phyloP scores from a whole-genome alignment of 352 stramenopile genomes.

The Globisporangium paroecandrum region DNA sequence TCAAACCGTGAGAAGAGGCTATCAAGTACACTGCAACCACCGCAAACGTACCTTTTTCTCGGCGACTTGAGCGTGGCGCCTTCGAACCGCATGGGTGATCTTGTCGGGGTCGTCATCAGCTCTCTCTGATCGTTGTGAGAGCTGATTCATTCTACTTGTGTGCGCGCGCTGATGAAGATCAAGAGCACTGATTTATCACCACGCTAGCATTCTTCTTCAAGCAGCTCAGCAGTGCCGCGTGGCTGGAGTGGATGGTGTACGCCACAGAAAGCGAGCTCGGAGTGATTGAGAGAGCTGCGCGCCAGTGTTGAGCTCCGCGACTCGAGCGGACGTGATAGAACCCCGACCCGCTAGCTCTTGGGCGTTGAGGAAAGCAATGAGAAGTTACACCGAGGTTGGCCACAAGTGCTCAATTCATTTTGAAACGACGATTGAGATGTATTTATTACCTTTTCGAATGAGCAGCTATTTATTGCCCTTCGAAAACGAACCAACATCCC shows the following conservation, averaged over 20 bases:
- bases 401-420: not conserved
- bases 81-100: not conserved
- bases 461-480: not conserved
- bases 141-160: constrained; percentile 9
- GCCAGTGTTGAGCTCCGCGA: not conserved
- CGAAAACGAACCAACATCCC: not conserved
- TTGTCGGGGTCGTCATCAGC: constrained; percentile 13
- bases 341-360: not conserved
- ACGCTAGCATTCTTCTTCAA: constrained; percentile 12
- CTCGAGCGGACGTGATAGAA: not conserved
- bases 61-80: constrained; percentile 12
- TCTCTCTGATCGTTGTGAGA: constrained; percentile 8
- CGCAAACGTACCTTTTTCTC: constrained; percentile 14
- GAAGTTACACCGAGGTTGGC: not conserved
- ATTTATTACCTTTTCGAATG: not conserved
- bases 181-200: not conserved
- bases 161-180: not conserved
- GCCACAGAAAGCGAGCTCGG: not conserved
- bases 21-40: not conserved
- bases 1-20: not conserved
- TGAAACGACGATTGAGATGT: constrained; percentile 12
- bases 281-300: not conserved
- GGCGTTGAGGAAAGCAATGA: not conserved
- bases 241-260: not conserved
- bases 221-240: not conserved